A percentile compares a stretch with the other conserved stretches of the same genome.
Evolutionary conservation across 768 basidiomycete species (phyloP).

Genomic region (Leccinum ochraceum): DNA sequence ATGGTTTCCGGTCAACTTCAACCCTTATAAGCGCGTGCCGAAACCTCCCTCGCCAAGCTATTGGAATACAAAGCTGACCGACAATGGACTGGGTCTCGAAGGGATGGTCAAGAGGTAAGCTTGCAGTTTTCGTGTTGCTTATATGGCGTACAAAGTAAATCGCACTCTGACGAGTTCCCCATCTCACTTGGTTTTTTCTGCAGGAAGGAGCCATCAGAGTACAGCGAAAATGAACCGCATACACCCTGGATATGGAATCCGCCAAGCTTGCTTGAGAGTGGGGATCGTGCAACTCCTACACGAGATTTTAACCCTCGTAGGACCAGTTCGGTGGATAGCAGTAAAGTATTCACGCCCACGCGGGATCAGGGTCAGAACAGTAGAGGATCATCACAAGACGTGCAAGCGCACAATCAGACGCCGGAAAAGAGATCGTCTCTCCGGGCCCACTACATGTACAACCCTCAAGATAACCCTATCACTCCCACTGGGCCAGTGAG

Average conservation of each 20-base stretch:
- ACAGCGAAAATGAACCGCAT: conserved; percentile 39
- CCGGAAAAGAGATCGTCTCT: conserved; percentile 21
- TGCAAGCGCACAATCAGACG: conserved; percentile 22
- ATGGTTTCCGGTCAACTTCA: conserved; percentile 38
- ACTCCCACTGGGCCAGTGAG: conserved; percentile 20
- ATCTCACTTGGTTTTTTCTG: background rate
- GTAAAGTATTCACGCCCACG: conserved; percentile 15
- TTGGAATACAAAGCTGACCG: conserved; percentile 53
- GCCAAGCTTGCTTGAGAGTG: conserved; percentile 37
- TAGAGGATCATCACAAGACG: conserved; percentile 16
- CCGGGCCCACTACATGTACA: conserved; percentile 22
- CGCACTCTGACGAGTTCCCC: conserved; percentile 11
- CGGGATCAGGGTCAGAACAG: conserved; percentile 26
- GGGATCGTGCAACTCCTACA: conserved; percentile 31
- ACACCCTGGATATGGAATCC: conserved; percentile 83
- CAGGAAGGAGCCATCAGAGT: conserved; percentile 34
- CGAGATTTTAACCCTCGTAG: conserved; percentile 29
- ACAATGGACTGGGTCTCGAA: conserved; percentile 66
- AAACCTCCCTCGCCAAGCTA: conserved; percentile 66
- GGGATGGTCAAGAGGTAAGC: conserved; percentile 65
- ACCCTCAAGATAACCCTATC: conserved; percentile 16
- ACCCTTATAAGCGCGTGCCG: conserved; percentile 68
- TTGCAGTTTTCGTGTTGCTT: background rate
- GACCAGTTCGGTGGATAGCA: conserved; percentile 23
- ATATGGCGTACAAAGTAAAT: background rate